These are phyloP conservation scores for Penicillium sp. DNA, from an alignment of 2,329 filamentous ascomycete genomes.

Conservation along the genomic window DNA sequence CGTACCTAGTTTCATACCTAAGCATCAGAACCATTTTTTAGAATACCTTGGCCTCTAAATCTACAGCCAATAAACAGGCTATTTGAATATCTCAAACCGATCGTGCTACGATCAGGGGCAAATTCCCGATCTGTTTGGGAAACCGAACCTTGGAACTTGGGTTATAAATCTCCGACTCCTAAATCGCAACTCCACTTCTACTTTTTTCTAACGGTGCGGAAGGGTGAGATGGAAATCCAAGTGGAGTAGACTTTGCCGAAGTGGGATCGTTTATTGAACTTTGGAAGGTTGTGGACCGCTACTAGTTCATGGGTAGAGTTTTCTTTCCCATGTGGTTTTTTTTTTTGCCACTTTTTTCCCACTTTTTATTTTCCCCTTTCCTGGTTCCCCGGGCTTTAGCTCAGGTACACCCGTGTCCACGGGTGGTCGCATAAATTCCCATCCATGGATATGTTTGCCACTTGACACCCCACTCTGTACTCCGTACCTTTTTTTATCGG, in stretches of 20 bases:
- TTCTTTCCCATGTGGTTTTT: slow-evolving; percentile 21
- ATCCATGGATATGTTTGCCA: not conserved
- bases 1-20: not conserved
- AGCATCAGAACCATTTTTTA: not conserved
- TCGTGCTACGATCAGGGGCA: not conserved
- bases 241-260: slow-evolving; percentile 16
- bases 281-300: slow-evolving; percentile 14
- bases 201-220: slow-evolving; percentile 25
- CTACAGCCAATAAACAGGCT: not conserved
- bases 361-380: slow-evolving; percentile 4
- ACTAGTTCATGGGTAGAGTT: slow-evolving; percentile 20
- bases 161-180: slow-evolving; percentile 7
- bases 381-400: slow-evolving; percentile 8
- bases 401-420: slow-evolving; percentile 9
- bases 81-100: not conserved
- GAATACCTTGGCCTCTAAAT: not conserved
- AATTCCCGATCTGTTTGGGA: slow-evolving; percentile 2
- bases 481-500: not conserved
- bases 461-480: slow-evolving; percentile 3
- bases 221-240: slow-evolving; percentile 15
- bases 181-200: slow-evolving; percentile 12
- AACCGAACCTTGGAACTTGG: not conserved
- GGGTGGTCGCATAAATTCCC: not conserved
- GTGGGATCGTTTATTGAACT: slow-evolving; percentile 22
- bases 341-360: slow-evolving; percentile 11